Base-by-base conservation (phyloP, 805 yeast genomes). In the Monosporozyma aquatica region DNA sequence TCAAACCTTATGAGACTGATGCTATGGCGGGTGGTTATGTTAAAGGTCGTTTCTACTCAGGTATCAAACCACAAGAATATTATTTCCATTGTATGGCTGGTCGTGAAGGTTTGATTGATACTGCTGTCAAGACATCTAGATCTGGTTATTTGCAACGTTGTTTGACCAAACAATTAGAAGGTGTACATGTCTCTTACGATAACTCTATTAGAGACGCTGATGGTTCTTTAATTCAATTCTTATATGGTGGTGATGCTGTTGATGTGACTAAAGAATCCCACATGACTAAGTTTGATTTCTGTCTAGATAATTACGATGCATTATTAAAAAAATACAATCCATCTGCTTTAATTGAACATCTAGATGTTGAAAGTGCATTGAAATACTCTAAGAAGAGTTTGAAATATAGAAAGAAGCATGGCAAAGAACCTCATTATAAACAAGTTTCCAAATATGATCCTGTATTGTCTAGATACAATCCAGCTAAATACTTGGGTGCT, bases 51-150 rank as follows among this genome's bases (percentile, higher is more conserved):
- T 92, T 92, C 79, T 94, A 87, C 64, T 87, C 97, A 32, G 98
- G 98, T 65, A 84, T 92, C 53, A 79, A 86, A 64, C 98, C 98
- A 4, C 99, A 92, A 68, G 99, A 92, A 66, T 92, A 94, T 68
- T 92, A 89, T 63, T 92, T 94, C 92, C 99, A 92, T 70, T 92
- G 97, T 73, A 92, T 92, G 98, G 98, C 99, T 43, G 99, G 99
- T 68, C 83, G 99, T 72, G 99, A 92, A 73, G 99, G 99, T 70
- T 77, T 92, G 59, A 92, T 92, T 69, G 99, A 92, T 74, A 92
- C 99, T 46, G 98, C 99, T 40, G 99, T 92, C 50, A 92, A 92
- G 69, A 92, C 99, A 8, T 86, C 97, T 17, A 81, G 96, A 68
- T 89, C 97, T 46, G 99, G 99, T 61, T 92, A 92, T 68, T 74